Percentiles rank a stretch among this genome's conserved stretches.
These are phyloP conservation scores for Coemansia sp. DNA, from an alignment of 192 early-diverging fungal genomes.

Conservation along the genomic window DNA sequence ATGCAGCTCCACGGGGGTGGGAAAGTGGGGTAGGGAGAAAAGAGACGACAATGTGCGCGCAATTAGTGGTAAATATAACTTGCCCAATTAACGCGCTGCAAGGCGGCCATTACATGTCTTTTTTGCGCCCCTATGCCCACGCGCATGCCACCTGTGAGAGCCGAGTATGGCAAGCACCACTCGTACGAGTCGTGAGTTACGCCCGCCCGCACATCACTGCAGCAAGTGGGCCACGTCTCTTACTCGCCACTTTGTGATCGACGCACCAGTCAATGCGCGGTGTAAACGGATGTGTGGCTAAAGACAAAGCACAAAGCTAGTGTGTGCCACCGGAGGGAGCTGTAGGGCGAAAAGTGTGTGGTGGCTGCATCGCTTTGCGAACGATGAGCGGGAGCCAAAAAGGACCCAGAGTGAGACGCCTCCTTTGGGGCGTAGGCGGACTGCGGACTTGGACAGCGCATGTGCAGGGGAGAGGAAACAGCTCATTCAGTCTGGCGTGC, in stretches of 20 bases:
- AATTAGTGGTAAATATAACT: slow-evolving; percentile 4
- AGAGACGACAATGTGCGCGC: not conserved
- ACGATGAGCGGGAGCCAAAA: slow-evolving; percentile 3
- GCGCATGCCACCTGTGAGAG: not conserved
- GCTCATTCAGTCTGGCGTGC: not conserved
- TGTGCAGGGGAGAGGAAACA: not conserved
- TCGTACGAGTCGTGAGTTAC: not conserved
- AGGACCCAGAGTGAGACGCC: not conserved
- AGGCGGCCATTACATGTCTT: not conserved
- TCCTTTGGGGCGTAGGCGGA: not conserved
- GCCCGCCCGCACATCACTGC: not conserved
- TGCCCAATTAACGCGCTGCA: slow-evolving; percentile 19
- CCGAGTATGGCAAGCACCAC: not conserved
- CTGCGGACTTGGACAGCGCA: not conserved
- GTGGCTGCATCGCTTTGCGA: not conserved
- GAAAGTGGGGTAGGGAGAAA: not conserved
- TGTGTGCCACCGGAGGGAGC: not conserved
- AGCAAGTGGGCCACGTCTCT: not conserved
- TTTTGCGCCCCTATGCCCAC: not conserved
- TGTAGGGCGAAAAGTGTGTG: not conserved
- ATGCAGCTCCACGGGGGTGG: not conserved
- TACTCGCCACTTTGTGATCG: slow-evolving; percentile 1
- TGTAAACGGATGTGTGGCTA: slow-evolving; percentile 3
- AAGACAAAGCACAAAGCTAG: not conserved
- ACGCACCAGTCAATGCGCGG: not conserved